Conservation (phyloP, 192 early-diverging fungal genomes). For the Gryganskiella cystojenkinii region DNA sequence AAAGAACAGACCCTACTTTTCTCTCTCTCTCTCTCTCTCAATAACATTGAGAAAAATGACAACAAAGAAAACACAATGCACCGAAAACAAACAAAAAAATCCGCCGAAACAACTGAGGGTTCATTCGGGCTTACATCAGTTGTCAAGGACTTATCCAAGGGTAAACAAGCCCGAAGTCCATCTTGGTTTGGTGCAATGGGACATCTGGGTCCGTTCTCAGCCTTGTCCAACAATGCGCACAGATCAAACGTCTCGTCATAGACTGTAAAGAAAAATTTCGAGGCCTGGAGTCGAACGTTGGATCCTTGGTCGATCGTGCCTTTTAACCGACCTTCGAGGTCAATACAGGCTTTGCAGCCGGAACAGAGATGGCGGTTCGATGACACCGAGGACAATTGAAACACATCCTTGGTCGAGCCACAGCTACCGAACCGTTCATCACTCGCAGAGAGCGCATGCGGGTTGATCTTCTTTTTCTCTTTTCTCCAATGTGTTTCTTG, state of each 20-base stretch:
- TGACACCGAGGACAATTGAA: not conserved
- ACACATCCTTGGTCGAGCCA: not conserved
- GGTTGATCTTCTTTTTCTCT: not conserved
- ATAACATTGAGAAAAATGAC: not conserved
- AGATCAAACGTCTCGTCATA: constrained; percentile 16
- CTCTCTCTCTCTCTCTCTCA: not conserved
- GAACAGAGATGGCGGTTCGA: constrained; percentile 13
- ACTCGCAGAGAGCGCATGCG: not conserved
- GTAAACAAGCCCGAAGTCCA: constrained; percentile 9
- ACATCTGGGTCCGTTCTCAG: not conserved
- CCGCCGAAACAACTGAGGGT: not conserved
- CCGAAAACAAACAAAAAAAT: too few species aligned
- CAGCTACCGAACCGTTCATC: constrained; percentile 15
- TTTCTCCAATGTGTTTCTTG: not conserved
- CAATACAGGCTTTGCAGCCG: constrained; percentile 18
- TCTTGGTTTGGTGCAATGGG: constrained; percentile 1
- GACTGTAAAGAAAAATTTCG: constrained; percentile 14
- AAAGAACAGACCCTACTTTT: not conserved
- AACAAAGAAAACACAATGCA: not conserved
- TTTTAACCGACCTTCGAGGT: not conserved
- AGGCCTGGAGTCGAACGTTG: not conserved
- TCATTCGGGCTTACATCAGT: constrained; percentile 5
- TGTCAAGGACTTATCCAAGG: not conserved
- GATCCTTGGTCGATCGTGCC: constrained; percentile 6
- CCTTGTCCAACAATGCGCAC: not conserved